Base-by-base conservation (phyloP, 768 basidiomycete species). In the Podaxis carcinomalis region DNA sequence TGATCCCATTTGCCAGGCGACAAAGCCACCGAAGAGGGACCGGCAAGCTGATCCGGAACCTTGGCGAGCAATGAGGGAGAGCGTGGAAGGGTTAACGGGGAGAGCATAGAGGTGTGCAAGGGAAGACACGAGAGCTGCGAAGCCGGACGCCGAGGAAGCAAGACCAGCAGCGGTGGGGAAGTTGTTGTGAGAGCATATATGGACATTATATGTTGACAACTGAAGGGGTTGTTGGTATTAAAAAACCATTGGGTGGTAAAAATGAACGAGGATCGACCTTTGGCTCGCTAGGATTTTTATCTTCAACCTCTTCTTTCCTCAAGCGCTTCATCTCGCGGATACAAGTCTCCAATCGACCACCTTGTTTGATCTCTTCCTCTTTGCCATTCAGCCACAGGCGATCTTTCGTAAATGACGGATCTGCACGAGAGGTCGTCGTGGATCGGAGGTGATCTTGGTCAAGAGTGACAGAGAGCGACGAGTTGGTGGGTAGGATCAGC, bases 91-190 rank as follows among this genome's bases (percentile, higher is more conserved):
- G 3, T 88, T 78, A 25, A 86, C 78, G 7, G 92, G 88, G 53
- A 99, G 90, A 7, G 77, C 66, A 78, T 97, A 98, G 65, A 98
- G 87, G 9, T 86, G 80, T 1, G 95, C 88, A 54, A 99, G 83
- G 55, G 95, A 97, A 11, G 89, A 82, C 27, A 93, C 90, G 42
- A 99, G 89, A 0, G 97, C 97, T 3, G 97, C 96, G 68, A 98
- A 95, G 14, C 97, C 97, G 0, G 95, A 93, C 0, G 97, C 97
- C 36, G 95, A 98, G 0, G 95, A 98, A 1, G 97, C 97, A 49
- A 99, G 87, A 3, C 97, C 97, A 0, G 97, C 97, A 13, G 97
- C 97, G 13, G 97, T 99, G 32, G 97, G 97, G 81, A 99, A 98
- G 79, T 98, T 98, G 83, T 99, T 99, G 77, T 86, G 88, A 5